Conservation (phyloP, 805 yeast genomes). For the Yamadazyma kitorensis region DNA sequence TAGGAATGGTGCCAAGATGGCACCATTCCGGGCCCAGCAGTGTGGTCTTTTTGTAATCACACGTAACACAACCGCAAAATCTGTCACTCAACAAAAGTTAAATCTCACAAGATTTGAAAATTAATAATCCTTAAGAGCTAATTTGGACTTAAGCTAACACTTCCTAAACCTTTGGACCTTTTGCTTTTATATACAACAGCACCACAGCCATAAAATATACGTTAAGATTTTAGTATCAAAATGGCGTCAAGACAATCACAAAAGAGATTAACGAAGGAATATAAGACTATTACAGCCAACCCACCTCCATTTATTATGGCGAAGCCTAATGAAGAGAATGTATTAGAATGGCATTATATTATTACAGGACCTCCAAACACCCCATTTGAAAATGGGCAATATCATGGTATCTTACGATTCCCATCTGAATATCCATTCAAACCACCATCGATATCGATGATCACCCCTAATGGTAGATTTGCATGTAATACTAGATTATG, state of each 20-base stretch:
- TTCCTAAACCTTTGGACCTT: too few relatives aligned
- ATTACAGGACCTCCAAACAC: constrained; percentile 91
- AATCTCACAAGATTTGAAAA: neutral
- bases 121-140: too few relatives aligned
- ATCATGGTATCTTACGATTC: constrained; percentile 82
- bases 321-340: constrained; percentile 82
- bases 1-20: too few relatives aligned
- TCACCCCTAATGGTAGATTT: constrained; percentile 89
- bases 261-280: constrained; percentile 69
- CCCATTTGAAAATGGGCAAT: constrained; percentile 83
- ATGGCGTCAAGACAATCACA: constrained; percentile 44
- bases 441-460: constrained; percentile 87
- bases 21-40: too few relatives aligned
- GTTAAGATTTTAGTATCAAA: too few relatives aligned
- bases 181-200: too few relatives aligned
- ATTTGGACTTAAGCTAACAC: too few relatives aligned
- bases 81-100: neutral
- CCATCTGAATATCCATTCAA: constrained; percentile 87
- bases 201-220: neutral
- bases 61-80: too few relatives aligned
- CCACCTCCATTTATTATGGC: constrained; percentile 88
- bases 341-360: constrained; percentile 90
- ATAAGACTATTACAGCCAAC: constrained; percentile 67
- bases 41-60: too few relatives aligned
- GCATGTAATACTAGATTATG: constrained; percentile 79